phyloP scores from a whole-genome alignment of 495 filamentous ascomycete genomes.

The Penicillium riverlandense region DNA sequence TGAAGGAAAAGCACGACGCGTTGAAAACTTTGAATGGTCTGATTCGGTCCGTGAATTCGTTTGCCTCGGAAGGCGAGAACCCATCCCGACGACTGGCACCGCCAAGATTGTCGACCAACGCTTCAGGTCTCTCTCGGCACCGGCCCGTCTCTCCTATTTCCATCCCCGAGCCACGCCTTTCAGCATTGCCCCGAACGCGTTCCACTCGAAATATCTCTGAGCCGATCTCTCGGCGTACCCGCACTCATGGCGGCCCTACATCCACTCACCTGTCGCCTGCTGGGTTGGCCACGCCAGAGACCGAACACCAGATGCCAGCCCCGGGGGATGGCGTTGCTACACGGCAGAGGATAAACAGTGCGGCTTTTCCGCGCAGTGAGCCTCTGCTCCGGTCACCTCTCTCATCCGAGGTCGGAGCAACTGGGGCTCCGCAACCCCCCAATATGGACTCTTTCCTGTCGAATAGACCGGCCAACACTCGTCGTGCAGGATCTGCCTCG shows the following conservation, averaged over 20 bases:
- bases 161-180: constrained; percentile 49
- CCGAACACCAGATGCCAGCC: constrained; percentile 25
- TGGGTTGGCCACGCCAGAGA: constrained; percentile 39
- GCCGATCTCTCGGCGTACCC: constrained; percentile 25
- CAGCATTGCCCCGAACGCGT: constrained; percentile 20
- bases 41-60: constrained; percentile 41
- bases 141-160: constrained; percentile 53
- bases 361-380: constrained; percentile 25
- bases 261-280: constrained; percentile 22
- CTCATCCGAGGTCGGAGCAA: constrained; percentile 27
- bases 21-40: constrained; percentile 49
- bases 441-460: constrained; percentile 1
- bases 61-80: constrained; percentile 24
- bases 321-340: constrained; percentile 20
- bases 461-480: constrained; percentile 9
- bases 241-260: constrained; percentile 17
- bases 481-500: constrained; percentile 3
- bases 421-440: constrained; percentile 8
- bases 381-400: constrained; percentile 30
- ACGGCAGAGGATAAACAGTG: constrained; percentile 29
- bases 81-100: constrained; percentile 18
- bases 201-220: constrained; percentile 27
- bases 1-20: constrained; percentile 41
- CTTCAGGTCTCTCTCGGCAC: constrained; percentile 25
- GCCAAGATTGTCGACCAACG: constrained; percentile 19